Percentiles rank a stretch among this genome's conserved stretches.
These are phyloP conservation scores for Kwoniella shivajii DNA, from an alignment of 1,284 basidiomycete genomes.

Conservation along the genomic window DNA sequence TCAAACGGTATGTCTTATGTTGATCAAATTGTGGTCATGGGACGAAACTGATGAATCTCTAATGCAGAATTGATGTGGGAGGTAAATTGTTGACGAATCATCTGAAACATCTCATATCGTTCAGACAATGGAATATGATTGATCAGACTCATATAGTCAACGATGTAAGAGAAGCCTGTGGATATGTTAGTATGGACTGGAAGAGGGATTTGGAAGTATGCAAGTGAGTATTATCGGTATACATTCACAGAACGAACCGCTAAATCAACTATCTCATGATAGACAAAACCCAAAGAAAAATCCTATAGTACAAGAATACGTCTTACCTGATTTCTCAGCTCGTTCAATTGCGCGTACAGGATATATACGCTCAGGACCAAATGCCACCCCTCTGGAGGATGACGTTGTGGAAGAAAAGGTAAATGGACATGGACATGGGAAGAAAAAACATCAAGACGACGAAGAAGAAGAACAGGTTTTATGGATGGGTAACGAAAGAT, in stretches of 20 bases:
- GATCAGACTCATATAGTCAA: conserved; percentile 92
- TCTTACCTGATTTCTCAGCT: conserved; percentile 79
- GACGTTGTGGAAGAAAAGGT: not conserved
- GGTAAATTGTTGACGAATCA: conserved; percentile 94
- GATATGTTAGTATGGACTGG: conserved; percentile 80
- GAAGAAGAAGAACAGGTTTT: conserved; percentile 72
- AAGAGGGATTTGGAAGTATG: conserved; percentile 72
- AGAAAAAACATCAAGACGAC: not conserved
- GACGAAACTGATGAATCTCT: not conserved
- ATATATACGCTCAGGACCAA: conserved; percentile 60
- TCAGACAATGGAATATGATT: conserved; percentile 97
- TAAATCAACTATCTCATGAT: conserved; percentile 46
- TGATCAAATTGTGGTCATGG: not conserved
- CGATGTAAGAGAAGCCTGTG: conserved; percentile 81
- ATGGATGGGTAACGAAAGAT: conserved; percentile 84
- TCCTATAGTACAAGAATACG: conserved; percentile 78
- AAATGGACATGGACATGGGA: not conserved
- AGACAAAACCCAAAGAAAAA: conserved; percentile 56
- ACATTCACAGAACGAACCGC: too few species aligned
- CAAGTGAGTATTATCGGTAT: too few species aligned
- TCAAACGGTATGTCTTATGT: conserved; percentile 65
- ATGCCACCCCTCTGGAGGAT: conserved; percentile 28
- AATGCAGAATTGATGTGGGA: conserved; percentile 80
- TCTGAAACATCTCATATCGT: conserved; percentile 88
- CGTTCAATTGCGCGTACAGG: conserved; percentile 63